Conservation (phyloP, 179 eudicot genomes). For the Camellia oleifera region DNA sequence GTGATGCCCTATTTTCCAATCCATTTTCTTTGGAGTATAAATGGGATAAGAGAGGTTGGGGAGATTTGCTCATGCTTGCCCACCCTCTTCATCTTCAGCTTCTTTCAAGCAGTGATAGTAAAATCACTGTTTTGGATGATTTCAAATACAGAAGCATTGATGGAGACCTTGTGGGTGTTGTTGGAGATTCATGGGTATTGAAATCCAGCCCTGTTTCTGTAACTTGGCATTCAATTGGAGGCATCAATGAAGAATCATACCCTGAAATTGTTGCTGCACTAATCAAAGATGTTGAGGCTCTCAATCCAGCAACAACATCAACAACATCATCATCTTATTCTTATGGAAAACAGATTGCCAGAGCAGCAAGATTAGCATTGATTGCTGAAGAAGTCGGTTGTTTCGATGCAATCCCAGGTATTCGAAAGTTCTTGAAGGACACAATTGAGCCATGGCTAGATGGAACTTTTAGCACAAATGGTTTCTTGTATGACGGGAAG, state of each 20-base stretch:
- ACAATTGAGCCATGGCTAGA: constrained; percentile 83
- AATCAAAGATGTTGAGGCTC: constrained; percentile 48
- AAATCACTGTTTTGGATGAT: constrained; percentile 50
- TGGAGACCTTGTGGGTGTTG: constrained; percentile 92
- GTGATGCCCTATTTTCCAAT: constrained; percentile 45
- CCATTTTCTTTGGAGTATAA: constrained; percentile 70
- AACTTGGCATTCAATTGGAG: constrained; percentile 76
- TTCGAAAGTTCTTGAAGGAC: constrained; percentile 56
- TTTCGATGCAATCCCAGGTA: constrained; percentile 53
- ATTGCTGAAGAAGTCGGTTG: constrained; percentile 80
- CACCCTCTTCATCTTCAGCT: constrained; percentile 72
- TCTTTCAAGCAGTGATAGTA: constrained; percentile 32
- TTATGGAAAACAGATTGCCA: constrained; percentile 72
- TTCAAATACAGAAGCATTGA: constrained; percentile 75
- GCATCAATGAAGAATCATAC: constrained; percentile 52
- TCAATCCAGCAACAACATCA: constrained; percentile 42
- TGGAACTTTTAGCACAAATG: constrained; percentile 66
- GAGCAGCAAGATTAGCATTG: constrained; percentile 86
- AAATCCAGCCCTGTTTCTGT: constrained; percentile 57
- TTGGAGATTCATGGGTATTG: constrained; percentile 86
- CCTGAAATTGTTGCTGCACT: constrained; percentile 60
- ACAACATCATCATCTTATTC: constrained; percentile 60
- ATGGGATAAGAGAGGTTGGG: constrained; percentile 78
- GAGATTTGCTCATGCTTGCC: constrained; percentile 82
- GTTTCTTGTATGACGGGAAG: constrained; percentile 65